Evolutionary conservation across 257 asterid species (phyloP), one percentile per base, ranked within the genome.

Genomic region (Lycium barbarum): DNA sequence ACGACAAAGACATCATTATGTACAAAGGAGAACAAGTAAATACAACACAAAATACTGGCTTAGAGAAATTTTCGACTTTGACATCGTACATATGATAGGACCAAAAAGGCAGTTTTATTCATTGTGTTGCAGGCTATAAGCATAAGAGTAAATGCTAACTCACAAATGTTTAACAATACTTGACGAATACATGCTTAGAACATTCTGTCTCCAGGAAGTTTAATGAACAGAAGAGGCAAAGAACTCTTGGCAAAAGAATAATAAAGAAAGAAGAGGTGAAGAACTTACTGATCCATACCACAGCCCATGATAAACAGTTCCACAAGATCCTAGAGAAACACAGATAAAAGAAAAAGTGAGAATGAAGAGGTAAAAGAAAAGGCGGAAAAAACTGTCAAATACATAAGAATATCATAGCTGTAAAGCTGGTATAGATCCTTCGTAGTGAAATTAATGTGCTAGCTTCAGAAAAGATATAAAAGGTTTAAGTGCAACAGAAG

Each of bases 211-310:
- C 26, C 63, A 15, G 65, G 65, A 78, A 51, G 59, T 53, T 26
- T 78, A 78, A 51, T 0, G 49, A 53, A 51, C 63, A 4, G 65
- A 26, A 78, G 0, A 53, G 65, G 33, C 73, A 36, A 26, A 33
- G 15, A 26, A 65, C n/a, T 65, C 72, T 65, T 33, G 72, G 43
- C 45, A 33, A 12, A 58, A 61, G n/a, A 59, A 65, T 62, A 38
- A 59, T 62, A 33, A 83, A 82, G 83, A 90, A 88, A 84, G 90
- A 85, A 88, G 91, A 88, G 95, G 57, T 54, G 83, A 85, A 89
- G 91, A 89, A 93, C 99, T 83, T 93, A 96, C 99, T 63, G 99
- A 95, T 96, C 97, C 99, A 88, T 91, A 93, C 98, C 97, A 95
- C 91, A 96, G 90, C 88, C 97, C 99, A 88, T 93, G 98, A 86